phyloP scores from a whole-genome alignment of 129 eudicot genomes.

The Cynara cardunculus region DNA sequence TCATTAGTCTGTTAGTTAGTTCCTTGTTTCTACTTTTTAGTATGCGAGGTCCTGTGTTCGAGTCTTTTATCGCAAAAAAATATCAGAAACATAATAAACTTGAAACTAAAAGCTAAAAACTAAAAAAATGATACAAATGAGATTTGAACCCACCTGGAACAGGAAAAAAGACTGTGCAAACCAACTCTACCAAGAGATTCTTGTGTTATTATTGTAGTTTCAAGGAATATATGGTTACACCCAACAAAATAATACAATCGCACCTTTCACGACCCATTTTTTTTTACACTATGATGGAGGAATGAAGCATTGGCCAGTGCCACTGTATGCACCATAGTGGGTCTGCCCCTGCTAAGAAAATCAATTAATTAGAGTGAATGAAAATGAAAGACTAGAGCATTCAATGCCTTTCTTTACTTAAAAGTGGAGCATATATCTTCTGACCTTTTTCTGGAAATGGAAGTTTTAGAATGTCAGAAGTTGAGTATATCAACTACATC shows the following conservation, averaged over 20 bases:
- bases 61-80: neutral
- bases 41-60: neutral
- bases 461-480: slow-evolving; percentile 2
- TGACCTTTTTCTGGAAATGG: slow-evolving; percentile 24
- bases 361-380: neutral
- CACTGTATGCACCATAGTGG: neutral
- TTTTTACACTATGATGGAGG: neutral
- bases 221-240: neutral
- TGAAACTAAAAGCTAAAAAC: neutral
- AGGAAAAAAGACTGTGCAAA: neutral
- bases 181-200: neutral
- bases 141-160: neutral
- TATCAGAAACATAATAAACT: neutral
- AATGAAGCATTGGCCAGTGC: neutral
- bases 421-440: slow-evolving; percentile 44
- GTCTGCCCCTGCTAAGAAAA: neutral
- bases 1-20: neutral
- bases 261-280: neutral
- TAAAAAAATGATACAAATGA: neutral
- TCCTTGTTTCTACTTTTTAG: neutral
- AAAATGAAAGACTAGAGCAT: slow-evolving; percentile 30
- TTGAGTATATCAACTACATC: neutral
- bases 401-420: slow-evolving; percentile 29
- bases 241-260: neutral
- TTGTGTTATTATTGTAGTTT: neutral